Percentiles rank a stretch among this genome's conserved stretches.
Conservation (phyloP, 2,329 filamentous ascomycete species). For the Zasmidium cellare region DNA sequence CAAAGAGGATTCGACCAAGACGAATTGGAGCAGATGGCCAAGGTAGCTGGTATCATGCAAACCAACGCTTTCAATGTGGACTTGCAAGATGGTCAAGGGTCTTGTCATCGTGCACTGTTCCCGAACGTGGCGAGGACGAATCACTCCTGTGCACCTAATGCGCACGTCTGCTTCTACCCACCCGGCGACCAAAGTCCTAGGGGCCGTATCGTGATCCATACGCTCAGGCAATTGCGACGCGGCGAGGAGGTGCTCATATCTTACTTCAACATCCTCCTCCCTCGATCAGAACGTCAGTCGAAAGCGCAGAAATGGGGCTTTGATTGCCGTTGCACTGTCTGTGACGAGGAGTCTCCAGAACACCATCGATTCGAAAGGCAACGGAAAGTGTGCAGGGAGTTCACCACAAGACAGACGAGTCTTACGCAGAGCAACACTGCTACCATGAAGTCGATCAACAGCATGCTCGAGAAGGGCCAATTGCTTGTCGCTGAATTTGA, state of each 20-base stretch:
- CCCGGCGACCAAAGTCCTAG: neutral
- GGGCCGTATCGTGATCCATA: slow-evolving; percentile 23
- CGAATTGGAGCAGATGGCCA: slow-evolving; percentile 14
- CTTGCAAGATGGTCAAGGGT: slow-evolving; percentile 15
- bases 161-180: slow-evolving; percentile 26
- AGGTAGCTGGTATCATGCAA: slow-evolving; percentile 26
- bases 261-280: slow-evolving; percentile 25
- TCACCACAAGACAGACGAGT: slow-evolving; percentile 8
- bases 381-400: slow-evolving; percentile 15
- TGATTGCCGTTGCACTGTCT: slow-evolving; percentile 21
- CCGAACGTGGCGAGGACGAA: slow-evolving; percentile 23
- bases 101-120: slow-evolving; percentile 23
- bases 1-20: slow-evolving; percentile 17
- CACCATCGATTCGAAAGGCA: slow-evolving; percentile 7
- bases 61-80: slow-evolving; percentile 29
- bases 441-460: slow-evolving; percentile 12
- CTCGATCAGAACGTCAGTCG: slow-evolving; percentile 17
- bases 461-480: slow-evolving; percentile 7
- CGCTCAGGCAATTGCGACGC: slow-evolving; percentile 15
- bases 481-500: slow-evolving; percentile 2
- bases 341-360: slow-evolving; percentile 5
- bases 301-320: slow-evolving; percentile 25
- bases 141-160: slow-evolving; percentile 26
- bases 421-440: slow-evolving; percentile 6
- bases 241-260: slow-evolving; percentile 24